Evolutionary conservation across 2,329 filamentous ascomycete genomes (phyloP).

Genomic region (Aspergillus sp.): DNA sequence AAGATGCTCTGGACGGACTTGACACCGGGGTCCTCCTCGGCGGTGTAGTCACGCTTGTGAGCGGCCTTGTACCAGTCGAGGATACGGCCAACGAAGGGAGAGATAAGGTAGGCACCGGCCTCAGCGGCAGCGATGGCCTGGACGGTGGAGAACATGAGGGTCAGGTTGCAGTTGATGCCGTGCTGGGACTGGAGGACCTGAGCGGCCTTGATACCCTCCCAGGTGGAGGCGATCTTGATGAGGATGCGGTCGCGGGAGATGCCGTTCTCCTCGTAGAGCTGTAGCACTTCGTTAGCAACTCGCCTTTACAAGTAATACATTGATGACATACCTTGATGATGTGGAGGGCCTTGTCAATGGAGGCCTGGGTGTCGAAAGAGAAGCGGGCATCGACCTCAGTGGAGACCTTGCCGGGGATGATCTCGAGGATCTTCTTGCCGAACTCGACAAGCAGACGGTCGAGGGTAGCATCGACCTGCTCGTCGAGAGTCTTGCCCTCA

Average conservation of each 20-base stretch:
- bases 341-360: slow-evolving; percentile 92
- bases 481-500: slow-evolving; percentile 66
- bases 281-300: slow-evolving; percentile 42
- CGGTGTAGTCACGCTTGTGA: slow-evolving; percentile 88
- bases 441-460: slow-evolving; percentile 97
- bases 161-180: slow-evolving; percentile 97
- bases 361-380: slow-evolving; percentile 92
- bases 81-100: slow-evolving; percentile 97
- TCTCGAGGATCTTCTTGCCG: slow-evolving; percentile 94
- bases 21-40: slow-evolving; percentile 93
- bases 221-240: slow-evolving; percentile 99
- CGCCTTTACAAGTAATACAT: too few species aligned
- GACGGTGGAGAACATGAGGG: slow-evolving; percentile 93
- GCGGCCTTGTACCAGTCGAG: slow-evolving; percentile 99
- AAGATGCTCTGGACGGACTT: slow-evolving; percentile 90
- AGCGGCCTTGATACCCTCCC: slow-evolving; percentile 99
- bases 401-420: slow-evolving; percentile 97
- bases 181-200: slow-evolving; percentile 95
- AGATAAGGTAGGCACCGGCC: slow-evolving; percentile 95
- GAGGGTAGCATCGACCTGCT: slow-evolving; percentile 85
- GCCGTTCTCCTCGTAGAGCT: slow-evolving; percentile 93
- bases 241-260: slow-evolving; percentile 92
- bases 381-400: slow-evolving; percentile 96
- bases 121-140: slow-evolving; percentile 97
- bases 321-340: slow-evolving; percentile 75